A percentile compares a stretch with the other conserved stretches of the same genome.
These are phyloP conservation scores for Brassica juncea DNA, from an alignment of 345 rosid species.

Conservation along the genomic window DNA sequence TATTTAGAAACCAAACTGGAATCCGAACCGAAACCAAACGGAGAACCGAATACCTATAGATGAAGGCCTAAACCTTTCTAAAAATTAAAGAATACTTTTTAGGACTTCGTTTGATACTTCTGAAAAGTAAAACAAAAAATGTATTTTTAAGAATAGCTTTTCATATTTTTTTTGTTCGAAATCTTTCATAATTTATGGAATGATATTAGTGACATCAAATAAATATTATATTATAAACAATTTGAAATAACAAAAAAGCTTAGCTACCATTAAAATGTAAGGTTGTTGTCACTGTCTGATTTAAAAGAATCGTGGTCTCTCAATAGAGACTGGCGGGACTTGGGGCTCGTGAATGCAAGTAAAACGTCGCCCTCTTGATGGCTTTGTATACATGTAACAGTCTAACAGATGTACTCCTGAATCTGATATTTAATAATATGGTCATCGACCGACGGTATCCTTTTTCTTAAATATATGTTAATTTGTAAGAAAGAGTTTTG, in stretches of 20 bases:
- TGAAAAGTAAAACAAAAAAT: too few relatives aligned
- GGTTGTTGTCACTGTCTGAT: conserved; percentile 30
- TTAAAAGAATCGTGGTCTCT: conserved; percentile 29
- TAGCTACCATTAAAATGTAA: conserved; percentile 10
- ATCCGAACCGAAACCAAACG: too few relatives aligned
- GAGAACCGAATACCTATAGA: too few relatives aligned
- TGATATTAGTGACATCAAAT: not conserved
- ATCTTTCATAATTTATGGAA: not conserved
- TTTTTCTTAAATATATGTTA: not conserved
- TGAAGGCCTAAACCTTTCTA: too few relatives aligned
- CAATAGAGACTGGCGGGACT: conserved; percentile 22
- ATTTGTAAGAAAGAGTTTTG: not conserved
- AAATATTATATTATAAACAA: not conserved
- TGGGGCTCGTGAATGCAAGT: conserved; percentile 30
- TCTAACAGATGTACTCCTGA: not conserved
- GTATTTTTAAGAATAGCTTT: not conserved
- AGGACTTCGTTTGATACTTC: too few relatives aligned
- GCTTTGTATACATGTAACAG: conserved; percentile 3
- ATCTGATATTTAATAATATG: conserved; percentile 12
- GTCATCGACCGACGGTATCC: conserved; percentile 28
- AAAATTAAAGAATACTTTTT: too few relatives aligned
- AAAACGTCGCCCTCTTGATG: conserved; percentile 33
- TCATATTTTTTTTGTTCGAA: not conserved
- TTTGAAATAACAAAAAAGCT: not conserved
- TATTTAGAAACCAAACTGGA: too few relatives aligned